These are phyloP conservation scores for Diplosphaera chodatii DNA, from an alignment of 139 green algal genomes.

Conservation along the genomic window DNA sequence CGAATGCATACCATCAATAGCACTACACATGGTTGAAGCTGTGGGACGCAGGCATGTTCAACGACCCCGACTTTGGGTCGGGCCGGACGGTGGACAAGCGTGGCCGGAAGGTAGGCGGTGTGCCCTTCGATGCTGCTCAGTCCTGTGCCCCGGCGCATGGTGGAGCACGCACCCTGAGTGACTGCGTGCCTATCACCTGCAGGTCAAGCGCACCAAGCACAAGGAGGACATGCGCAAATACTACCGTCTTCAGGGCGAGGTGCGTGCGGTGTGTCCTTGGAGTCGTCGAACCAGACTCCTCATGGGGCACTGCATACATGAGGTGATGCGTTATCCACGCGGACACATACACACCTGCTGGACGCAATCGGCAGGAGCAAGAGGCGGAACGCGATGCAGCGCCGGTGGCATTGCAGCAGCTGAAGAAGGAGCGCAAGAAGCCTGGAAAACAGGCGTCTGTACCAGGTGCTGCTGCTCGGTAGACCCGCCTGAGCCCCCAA, in stretches of 20 bases:
- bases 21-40: neutral
- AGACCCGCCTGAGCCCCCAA: too few relatives aligned
- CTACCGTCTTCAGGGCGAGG: slow-evolving; percentile 61
- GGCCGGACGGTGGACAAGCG: slow-evolving; percentile 69
- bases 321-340: neutral
- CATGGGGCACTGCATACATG: neutral
- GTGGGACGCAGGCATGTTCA: slow-evolving; percentile 72
- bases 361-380: neutral
- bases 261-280: neutral
- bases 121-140: neutral
- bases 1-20: too few relatives aligned
- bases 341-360: too few relatives aligned
- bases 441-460: neutral
- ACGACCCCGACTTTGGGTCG: slow-evolving; percentile 61
- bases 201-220: slow-evolving; percentile 17
- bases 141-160: neutral
- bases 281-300: too few relatives aligned
- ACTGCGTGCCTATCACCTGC: too few relatives aligned
- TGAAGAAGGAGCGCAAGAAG: slow-evolving; percentile 1
- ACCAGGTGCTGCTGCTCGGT: neutral
- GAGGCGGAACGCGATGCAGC: neutral
- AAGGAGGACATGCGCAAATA: slow-evolving; percentile 62
- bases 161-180: too few relatives aligned
- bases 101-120: slow-evolving; percentile 54
- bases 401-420: neutral